Conservation (phyloP, 352 stramenopile genomes). For the Pythium rhizo-oryzae region DNA sequence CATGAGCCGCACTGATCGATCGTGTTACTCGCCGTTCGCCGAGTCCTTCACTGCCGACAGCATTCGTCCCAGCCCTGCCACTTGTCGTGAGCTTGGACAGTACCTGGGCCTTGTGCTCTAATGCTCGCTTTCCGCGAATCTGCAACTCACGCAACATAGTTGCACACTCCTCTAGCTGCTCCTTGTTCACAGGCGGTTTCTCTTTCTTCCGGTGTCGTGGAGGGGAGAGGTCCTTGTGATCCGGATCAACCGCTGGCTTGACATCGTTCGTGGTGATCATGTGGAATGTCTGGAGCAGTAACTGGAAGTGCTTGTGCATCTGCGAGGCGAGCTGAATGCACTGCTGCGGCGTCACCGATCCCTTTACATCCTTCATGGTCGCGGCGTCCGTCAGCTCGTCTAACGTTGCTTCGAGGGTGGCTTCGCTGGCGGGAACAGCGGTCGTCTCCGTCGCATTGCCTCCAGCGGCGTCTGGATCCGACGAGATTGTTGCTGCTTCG, state of each 20-base stretch:
- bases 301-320: constrained; percentile 89
- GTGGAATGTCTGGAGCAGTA: constrained; percentile 77
- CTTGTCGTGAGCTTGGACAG: constrained; percentile 57
- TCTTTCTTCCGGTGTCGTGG: background rate
- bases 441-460: background rate
- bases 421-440: background rate
- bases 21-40: constrained; percentile 67
- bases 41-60: constrained; percentile 20
- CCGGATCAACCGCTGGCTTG: background rate
- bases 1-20: constrained; percentile 76
- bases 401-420: background rate
- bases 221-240: background rate
- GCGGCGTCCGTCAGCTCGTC: constrained; percentile 10
- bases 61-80: background rate
- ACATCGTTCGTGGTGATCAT: constrained; percentile 33
- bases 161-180: constrained; percentile 39
- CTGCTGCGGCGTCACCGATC: constrained; percentile 60
- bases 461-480: background rate
- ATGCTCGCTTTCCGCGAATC: constrained; percentile 57
- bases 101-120: constrained; percentile 64
- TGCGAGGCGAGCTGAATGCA: constrained; percentile 84
- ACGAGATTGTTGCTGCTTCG: background rate
- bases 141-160: constrained; percentile 75
- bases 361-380: constrained; percentile 30
- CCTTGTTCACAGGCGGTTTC: constrained; percentile 8